These are phyloP conservation scores for Adansonia rubrostipa DNA, from an alignment of 441 rosid species.

Conservation along the genomic window DNA sequence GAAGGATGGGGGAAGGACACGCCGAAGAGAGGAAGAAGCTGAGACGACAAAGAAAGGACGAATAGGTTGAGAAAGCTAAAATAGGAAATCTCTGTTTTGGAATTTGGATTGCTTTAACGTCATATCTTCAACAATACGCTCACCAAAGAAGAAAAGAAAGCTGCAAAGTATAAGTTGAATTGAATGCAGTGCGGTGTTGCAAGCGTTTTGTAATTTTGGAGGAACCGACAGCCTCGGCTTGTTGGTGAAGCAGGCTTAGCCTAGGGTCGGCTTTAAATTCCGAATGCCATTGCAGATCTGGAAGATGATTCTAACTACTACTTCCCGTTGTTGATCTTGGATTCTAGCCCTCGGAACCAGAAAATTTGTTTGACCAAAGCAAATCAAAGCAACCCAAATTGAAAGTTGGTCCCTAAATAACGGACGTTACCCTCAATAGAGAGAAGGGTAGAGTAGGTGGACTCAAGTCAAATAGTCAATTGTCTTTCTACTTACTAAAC, in stretches of 20 bases:
- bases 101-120: slow-evolving; percentile 15
- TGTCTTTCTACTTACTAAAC: neutral
- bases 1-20: neutral
- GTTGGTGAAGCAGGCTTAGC: slow-evolving; percentile 19
- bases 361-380: neutral
- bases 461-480: neutral
- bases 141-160: neutral
- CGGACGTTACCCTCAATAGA: neutral
- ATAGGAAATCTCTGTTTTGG: neutral
- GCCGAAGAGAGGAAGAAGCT: neutral
- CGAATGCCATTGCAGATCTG: slow-evolving; percentile 12
- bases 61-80: neutral
- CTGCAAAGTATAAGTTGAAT: neutral
- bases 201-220: neutral
- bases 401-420: neutral
- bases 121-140: slow-evolving; percentile 41
- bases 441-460: neutral
- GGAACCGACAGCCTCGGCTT: slow-evolving; percentile 19
- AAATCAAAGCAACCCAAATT: too few species aligned
- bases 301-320: neutral
- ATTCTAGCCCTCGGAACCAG: neutral
- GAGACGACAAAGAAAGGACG: neutral
- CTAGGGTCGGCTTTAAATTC: neutral
- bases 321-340: neutral
- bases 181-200: neutral